phyloP scores from a whole-genome alignment of 805 yeast genomes.

The Metschnikowia cubensis region DNA sequence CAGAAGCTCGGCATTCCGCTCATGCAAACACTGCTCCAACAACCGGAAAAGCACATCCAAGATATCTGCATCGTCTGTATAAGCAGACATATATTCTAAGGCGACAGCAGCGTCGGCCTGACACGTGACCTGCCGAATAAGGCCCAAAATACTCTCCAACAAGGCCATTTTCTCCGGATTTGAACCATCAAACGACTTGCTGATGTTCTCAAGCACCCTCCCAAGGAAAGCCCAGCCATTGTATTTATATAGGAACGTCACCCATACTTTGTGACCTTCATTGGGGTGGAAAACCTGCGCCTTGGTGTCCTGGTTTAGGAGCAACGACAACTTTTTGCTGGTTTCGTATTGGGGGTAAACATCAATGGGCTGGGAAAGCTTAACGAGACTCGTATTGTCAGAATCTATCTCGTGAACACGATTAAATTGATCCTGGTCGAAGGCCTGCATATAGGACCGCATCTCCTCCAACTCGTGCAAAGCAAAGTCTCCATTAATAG shows the following conservation, averaged over 20 bases:
- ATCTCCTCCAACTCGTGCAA: slow-evolving; percentile 55
- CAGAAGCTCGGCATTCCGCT: slow-evolving; percentile 46
- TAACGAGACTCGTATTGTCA: slow-evolving; percentile 49
- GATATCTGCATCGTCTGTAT: slow-evolving; percentile 54
- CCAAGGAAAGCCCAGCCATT: slow-evolving; percentile 90
- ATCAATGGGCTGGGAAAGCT: slow-evolving; percentile 44
- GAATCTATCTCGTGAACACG: slow-evolving; percentile 46
- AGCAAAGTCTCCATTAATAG: slow-evolving; percentile 66
- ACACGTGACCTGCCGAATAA: slow-evolving; percentile 46
- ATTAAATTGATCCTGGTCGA: slow-evolving; percentile 37
- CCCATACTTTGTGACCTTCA: slow-evolving; percentile 34
- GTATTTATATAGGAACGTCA: slow-evolving; percentile 67
- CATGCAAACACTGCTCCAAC: slow-evolving; percentile 64
- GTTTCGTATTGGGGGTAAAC: slow-evolving; percentile 57
- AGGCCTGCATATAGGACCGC: slow-evolving; percentile 56
- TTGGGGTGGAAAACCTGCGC: slow-evolving; percentile 65
- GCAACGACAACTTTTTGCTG: slow-evolving; percentile 42
- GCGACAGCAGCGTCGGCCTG: slow-evolving; percentile 21
- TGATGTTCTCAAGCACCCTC: slow-evolving; percentile 63
- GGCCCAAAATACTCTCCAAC: slow-evolving; percentile 40
- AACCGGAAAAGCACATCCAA: slow-evolving; percentile 58
- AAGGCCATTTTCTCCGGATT: slow-evolving; percentile 37
- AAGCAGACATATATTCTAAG: slow-evolving; percentile 43
- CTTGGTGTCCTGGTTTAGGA: slow-evolving; percentile 49
- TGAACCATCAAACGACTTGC: slow-evolving; percentile 35